Base-by-base conservation (phyloP, 805 yeast genomes). In the Candida caryicola region DNA sequence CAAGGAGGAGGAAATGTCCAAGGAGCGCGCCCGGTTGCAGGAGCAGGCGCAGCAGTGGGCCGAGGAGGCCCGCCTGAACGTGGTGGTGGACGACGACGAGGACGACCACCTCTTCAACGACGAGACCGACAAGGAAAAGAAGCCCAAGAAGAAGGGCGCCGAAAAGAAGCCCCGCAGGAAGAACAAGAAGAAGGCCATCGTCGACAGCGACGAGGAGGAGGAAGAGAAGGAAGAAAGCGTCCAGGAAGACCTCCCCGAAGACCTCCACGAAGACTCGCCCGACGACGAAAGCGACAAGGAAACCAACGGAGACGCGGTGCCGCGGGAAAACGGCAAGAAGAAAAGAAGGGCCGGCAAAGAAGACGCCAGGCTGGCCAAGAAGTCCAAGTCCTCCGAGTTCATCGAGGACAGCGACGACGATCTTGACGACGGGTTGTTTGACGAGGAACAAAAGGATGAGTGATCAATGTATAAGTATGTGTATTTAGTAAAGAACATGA, bases 11-110 rank as follows among this genome's bases (percentile, higher is more conserved):
- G 71, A 68, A 38, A 47, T 66, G 43, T 62, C 66, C 13, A 59
- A 57, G 49, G 82, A 77, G 49, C 55, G 74, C 49, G 73, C 67
- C 36, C 60, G 62, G 36, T 66, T 68, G 49, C 69, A 73, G 43
- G 82, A 73, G 37, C 81, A 74, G 50, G 78, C 77, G 29, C 69
- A 59, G 60, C 66, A 64, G 47, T 69, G 74, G 74, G 79, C 78
- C 39, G 73, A 66, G 43, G 78, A 76, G 47, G 46, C 69, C 10
- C 54, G 71, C 40, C 47, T 57, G 54, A 52, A 55, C 18, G 57
- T 55, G n/a, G 59, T 56, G 7, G 69, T 50, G n/a, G 64, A 74
- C 17, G 64, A 60, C 7, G 59, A 60, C 4, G 67, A 62, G n/a
- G 68, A 64, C 31, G 63, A 63, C 35, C 37, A 40, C 28, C 26